Evolutionary conservation across 2,329 filamentous ascomycete genomes (phyloP), one percentile per base, ranked within the genome.

Genomic region (Botrytis byssoidea): DNA sequence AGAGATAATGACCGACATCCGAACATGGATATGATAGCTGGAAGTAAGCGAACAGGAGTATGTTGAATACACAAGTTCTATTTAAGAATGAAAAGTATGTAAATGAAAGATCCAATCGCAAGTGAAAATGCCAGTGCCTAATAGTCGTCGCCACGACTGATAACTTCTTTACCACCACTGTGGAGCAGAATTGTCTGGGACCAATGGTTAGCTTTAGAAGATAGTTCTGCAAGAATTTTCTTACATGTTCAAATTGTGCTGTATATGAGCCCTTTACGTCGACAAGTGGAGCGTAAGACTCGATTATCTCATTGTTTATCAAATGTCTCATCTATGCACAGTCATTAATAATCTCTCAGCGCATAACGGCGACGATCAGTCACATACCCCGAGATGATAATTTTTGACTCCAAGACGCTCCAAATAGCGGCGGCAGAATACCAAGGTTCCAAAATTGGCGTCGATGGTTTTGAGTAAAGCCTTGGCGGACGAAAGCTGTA

Each of bases 171-270:
- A 59, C 79, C 77, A 40, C 81, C 81, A 69, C 82, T 82, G 25
- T 84, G 82, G 40, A 87, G 79, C 46, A 88, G 73, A 66, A 87
- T 82, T 0, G 86, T 88, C 85, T 87, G 73, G 75, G 71, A 29
- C 22, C 22, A 57, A 77, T 61, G 77, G 72, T 63, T 32, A 74
- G 59, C 22, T 60, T 72, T 29, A 9, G 69, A 51, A 65, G 48
- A 32, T 9, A 8, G 9, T 46, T 35, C 64, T 51, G 9, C 65
- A 6, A 46, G 40, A 48, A 14, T 1, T 25, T n/a, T 70, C 78
- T 76, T 78, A 85, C 83, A 79, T 86, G 90, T 82, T 91, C 89
- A 79, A 88, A 91, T 77, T 91, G 90, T 16, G 89, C 89, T 8
- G 87, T 86, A 78, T 90, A 91, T 1, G 88, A 90, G 2, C 89